Evolutionary conservation across 1,284 basidiomycete species (phyloP), one percentile per base, ranked within the genome.

Genomic region (Cerioporus squamosus): DNA sequence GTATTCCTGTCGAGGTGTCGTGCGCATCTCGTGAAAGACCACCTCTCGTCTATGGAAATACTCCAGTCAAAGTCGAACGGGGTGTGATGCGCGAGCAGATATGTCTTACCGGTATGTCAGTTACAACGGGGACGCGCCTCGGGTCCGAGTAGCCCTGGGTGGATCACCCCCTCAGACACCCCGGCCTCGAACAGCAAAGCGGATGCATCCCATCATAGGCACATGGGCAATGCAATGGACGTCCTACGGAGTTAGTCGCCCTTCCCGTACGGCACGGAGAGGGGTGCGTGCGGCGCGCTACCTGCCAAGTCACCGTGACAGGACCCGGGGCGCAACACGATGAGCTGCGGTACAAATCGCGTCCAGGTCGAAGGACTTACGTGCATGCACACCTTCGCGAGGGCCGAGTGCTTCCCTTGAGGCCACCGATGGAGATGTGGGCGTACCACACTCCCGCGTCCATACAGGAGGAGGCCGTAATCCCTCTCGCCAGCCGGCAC

Each of bases 301-400:
- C 20, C 26, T 51, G 55, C 56, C 53, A 61, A 55, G 56, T 53
- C 60, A 43, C 56, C 57, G 57, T 53, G 46, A 53, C 40, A 38
- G 51, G 48, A 51, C 33, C 61, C 57, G 52, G 14, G n/a, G 40
- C 4, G 33, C 18, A 15, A 12, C 15, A 22, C 15, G n/a, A 29
- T 10, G 26, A 48, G 18, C 38, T 39, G 50, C 49, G 44, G 48
- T n/a, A 8, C 9, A 14, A 15, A 10, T 26, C 23, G 12, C 9
- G 26, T 40, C 18, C 29, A 5, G 39, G 26, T 29, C 9, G 36
- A 36, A 23, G 20, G 23, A 44, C 22, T 44, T 22, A 26, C 44
- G 23, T 45, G 24, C 24, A 23, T 42, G 8, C n/a, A 26, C 12
- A n/a, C n/a, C n/a, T n/a, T n/a, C n/a, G n/a, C n/a, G n/a, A n/a